A percentile compares a stretch with the other conserved stretches of the same genome.
phyloP scores from a whole-genome alignment of 768 basidiomycete species.

The Hygrocybe coccinea region DNA sequence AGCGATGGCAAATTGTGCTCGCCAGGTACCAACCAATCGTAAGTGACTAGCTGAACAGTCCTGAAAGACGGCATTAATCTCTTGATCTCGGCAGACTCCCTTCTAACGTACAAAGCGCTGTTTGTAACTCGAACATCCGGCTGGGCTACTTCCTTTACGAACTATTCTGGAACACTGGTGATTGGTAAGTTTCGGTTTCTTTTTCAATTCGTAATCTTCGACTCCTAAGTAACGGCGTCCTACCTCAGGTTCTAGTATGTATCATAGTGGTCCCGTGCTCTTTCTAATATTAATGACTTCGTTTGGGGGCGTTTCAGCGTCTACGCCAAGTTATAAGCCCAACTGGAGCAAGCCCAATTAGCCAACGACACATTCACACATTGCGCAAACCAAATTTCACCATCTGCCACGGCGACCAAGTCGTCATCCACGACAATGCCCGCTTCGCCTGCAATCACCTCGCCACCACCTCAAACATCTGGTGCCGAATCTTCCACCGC shows the following conservation, averaged over 20 bases:
- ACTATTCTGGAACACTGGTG: conserved; percentile 17
- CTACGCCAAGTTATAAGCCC: conserved; percentile 17
- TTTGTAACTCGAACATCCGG: conserved; percentile 19
- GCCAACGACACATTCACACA: conserved; percentile 28
- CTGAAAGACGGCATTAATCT: no score
- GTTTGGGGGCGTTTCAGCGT: conserved; percentile 11
- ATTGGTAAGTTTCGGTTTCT: conserved; percentile 19
- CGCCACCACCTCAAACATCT: no score
- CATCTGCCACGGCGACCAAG: not conserved
- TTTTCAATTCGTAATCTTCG: not conserved
- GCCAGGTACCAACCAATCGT: no score
- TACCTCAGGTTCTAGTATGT: conserved; percentile 3
- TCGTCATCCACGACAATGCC: not conserved
- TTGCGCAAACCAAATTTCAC: conserved; percentile 14
- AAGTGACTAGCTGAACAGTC: no score
- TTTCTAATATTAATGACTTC: no score
- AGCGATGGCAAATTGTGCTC: conserved; percentile 12
- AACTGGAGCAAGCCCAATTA: conserved; percentile 14
- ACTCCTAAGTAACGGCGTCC: not conserved
- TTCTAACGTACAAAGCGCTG: conserved; percentile 16
- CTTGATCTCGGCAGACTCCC: conserved; percentile 17
- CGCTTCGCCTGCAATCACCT: not conserved
- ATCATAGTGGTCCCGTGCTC: not conserved
- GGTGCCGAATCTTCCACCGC: no score
- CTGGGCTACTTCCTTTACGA: conserved; percentile 17